Conservation (phyloP, 2,329 filamentous ascomycete species). For the Aschersonia sp. region DNA sequence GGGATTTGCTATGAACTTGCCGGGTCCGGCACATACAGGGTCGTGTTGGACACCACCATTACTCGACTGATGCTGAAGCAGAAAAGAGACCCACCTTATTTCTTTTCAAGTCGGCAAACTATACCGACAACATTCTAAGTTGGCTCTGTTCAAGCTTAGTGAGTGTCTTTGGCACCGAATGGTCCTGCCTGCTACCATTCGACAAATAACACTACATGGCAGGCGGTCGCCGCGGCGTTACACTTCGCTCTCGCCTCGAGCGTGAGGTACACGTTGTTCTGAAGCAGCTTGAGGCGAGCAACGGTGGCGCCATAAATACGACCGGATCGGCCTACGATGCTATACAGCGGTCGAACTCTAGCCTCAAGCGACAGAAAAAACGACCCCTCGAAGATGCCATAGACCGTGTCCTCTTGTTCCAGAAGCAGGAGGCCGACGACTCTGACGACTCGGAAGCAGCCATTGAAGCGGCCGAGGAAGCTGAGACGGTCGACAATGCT, state of each 20-base stretch:
- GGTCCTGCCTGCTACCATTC: neutral
- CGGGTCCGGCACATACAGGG: too few species aligned
- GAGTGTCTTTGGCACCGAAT: neutral
- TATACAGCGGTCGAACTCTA: slow-evolving; percentile 77
- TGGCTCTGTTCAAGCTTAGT: neutral
- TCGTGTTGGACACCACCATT: too few species aligned
- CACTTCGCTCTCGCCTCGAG: slow-evolving; percentile 31
- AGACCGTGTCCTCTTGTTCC: slow-evolving; percentile 61
- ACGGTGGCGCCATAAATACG: slow-evolving; percentile 33
- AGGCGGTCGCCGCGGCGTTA: slow-evolving; percentile 3
- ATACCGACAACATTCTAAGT: neutral
- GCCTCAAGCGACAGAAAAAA: slow-evolving; percentile 69
- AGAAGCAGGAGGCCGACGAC: slow-evolving; percentile 49
- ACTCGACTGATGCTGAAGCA: too few species aligned
- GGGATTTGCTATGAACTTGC: too few species aligned
- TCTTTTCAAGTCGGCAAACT: neutral
- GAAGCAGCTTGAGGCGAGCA: slow-evolving; percentile 58
- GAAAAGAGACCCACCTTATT: too few species aligned
- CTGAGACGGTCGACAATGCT: slow-evolving; percentile 9
- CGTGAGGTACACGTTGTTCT: slow-evolving; percentile 68
- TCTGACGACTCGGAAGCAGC: slow-evolving; percentile 36
- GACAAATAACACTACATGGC: neutral
- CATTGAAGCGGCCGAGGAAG: slow-evolving; percentile 23
- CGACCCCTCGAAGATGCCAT: slow-evolving; percentile 72
- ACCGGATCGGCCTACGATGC: slow-evolving; percentile 56